phyloP scores from a whole-genome alignment of 345 rosid genomes.

The Brassica napus region Da-Ae NC_063444.1:12761501-12762000 shows the following conservation, averaged over 20 bases:
- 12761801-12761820: constrained; percentile 65
- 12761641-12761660: constrained; percentile 54
- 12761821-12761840: constrained; percentile 56
- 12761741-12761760: constrained; percentile 54
- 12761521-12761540: constrained; percentile 77
- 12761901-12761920: constrained; percentile 59
- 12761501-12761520: constrained; percentile 59
- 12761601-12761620: constrained; percentile 52
- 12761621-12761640: constrained; percentile 39
- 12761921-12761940: constrained; percentile 78
- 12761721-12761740: constrained; percentile 66
- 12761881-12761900: constrained; percentile 55
- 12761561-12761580: constrained; percentile 52
- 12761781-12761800: constrained; percentile 57
- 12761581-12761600: constrained; percentile 65
- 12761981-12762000: constrained; percentile 32
- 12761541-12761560: constrained; percentile 55
- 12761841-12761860: constrained; percentile 62
- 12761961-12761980: constrained; percentile 38
- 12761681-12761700: constrained; percentile 63
- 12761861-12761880: constrained; percentile 58
- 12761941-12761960: constrained; percentile 55
- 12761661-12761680: constrained; percentile 50
- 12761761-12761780: constrained; percentile 43
- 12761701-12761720: constrained; percentile 63